These are phyloP conservation scores for Salix caprea DNA, from an alignment of 345 rosid species.

Conservation along the genomic window DNA sequence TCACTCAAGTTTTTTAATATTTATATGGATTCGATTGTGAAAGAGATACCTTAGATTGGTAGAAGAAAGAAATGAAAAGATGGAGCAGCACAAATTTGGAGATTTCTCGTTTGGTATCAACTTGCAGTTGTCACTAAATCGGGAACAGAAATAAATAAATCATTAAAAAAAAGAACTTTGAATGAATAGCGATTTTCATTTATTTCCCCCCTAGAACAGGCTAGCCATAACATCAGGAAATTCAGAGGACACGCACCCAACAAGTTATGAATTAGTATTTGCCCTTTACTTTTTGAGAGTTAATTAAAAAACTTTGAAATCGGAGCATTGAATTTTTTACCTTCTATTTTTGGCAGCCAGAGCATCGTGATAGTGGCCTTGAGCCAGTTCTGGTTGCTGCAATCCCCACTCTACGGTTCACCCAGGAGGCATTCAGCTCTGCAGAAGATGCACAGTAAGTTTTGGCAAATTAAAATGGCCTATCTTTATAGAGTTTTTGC, in stretches of 20 bases:
- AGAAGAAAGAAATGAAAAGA: neutral
- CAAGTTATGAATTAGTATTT: neutral
- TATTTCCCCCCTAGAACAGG: neutral
- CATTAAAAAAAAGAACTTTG: neutral
- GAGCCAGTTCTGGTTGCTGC: conserved; percentile 61
- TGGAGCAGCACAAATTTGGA: neutral
- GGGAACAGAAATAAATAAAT: neutral
- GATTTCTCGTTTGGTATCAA: neutral
- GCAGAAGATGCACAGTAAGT: conserved; percentile 63
- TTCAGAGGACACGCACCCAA: neutral
- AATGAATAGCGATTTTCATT: neutral
- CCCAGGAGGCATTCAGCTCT: conserved; percentile 41
- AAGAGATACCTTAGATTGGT: neutral
- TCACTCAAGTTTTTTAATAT: neutral
- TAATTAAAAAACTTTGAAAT: neutral
- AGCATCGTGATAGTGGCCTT: conserved; percentile 37
- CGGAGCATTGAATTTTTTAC: conserved; percentile 11
- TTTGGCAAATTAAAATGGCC: neutral
- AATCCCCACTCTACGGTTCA: conserved; percentile 60
- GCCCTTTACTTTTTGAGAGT: neutral
- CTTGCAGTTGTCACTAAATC: neutral
- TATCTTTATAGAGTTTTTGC: neutral
- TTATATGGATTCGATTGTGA: neutral
- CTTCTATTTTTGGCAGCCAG: conserved; percentile 32
- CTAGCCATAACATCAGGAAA: neutral